Base-by-base conservation (phyloP, 2,329 filamentous ascomycete species). In the Pseudogymnoascus sp. region DNA sequence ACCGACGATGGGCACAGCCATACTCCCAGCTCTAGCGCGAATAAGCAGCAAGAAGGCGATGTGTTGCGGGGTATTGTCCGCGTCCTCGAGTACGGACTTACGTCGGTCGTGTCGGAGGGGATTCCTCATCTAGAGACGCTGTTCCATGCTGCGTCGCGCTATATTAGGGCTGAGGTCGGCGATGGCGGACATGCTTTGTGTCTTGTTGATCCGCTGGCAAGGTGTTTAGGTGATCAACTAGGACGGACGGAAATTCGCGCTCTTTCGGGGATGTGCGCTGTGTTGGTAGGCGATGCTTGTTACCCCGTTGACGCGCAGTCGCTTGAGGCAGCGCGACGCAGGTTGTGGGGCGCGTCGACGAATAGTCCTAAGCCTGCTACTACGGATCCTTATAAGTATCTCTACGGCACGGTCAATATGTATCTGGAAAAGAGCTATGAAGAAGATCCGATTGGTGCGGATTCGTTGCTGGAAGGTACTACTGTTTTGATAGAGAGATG, bases 181-280 rank as follows among this genome's bases (percentile, higher is more conserved):
- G 85, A 90, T 64, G 82, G 83, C 13, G 87, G 85, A 5, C 80
- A 87, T 40, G 82, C 86, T 4, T 77, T 89, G 59, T 81, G 83
- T 25, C 79, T 91, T 1, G 77, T 92, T 39, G 90, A 95, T 64
- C 88, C 87, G 1, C 69, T 94, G 3, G 83, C 89, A 0, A 86
- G 83, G 66, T 69, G 73, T 1, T 66, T 88, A 4, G 68, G 12
- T 6, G 29, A 58, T 9, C 55, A 58, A 6, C 72, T 78, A 12
- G 67, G 36, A 5, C 10, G 35, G 1, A 12, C 66, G 72, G 31
- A 65, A 65, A 13, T 58, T 27, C 55, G 35, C 15, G 35, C 31
- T 8, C 35, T 58, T 27, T 18, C 35, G 29, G 70, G 65, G 15
- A 73, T 76, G 33, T 74, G 72, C 5, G 55, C 61, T 12, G 55